Base-by-base conservation (phyloP, 495 filamentous ascomycete species). In the Terfezia boudieri region DNA sequence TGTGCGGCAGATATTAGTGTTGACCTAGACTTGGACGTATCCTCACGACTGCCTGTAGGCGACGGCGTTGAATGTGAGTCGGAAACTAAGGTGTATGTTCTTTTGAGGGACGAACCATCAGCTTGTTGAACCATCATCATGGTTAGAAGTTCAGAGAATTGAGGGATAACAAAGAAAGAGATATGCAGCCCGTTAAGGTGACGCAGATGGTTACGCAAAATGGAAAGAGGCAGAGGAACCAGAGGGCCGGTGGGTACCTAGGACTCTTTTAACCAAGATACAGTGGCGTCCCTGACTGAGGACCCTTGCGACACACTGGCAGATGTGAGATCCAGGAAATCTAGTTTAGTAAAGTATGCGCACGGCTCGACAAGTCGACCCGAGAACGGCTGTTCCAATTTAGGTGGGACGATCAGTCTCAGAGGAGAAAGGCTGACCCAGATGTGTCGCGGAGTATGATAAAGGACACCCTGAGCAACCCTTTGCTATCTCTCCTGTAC, bases 61-160 rank as follows among this genome's bases (percentile, higher is more conserved):
- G 8, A 20, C 8, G 61, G 63, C 12, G 61, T 43, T 8, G 61
- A 60, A 56, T 58, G 57, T n/a, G 61, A 63, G 50, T 50, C 48
- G 23, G 61, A 64, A 53, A 61, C 61, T 53, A 64, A 61, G 16
- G 61, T 46, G 41, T 57, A 64, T 17, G 61, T 64, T 38, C 61
- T 64, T 54, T 64, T 64, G 12, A 64, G 53, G 32, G 61, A 61
- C 53, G 58, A 54, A 16, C 55, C 48, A 58, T 64, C 46, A 64
- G 61, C 54, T 54, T 64, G 60, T 49, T 49, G 41, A 20, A 20
- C 41, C 41, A 14, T 46, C 4, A 46, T 46, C 41, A 20, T 46
- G 14, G 41, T 14, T 4, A 20, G 14, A 46, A 20, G 2, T 46
- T 46, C 41, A 46, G 17, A 32, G 26, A 5, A 32, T 4, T 32